Percentiles rank a stretch among this genome's conserved stretches.
These are phyloP conservation scores for Irpex sp. DNA, from an alignment of 1,284 basidiomycete species.

Conservation along the genomic window DNA sequence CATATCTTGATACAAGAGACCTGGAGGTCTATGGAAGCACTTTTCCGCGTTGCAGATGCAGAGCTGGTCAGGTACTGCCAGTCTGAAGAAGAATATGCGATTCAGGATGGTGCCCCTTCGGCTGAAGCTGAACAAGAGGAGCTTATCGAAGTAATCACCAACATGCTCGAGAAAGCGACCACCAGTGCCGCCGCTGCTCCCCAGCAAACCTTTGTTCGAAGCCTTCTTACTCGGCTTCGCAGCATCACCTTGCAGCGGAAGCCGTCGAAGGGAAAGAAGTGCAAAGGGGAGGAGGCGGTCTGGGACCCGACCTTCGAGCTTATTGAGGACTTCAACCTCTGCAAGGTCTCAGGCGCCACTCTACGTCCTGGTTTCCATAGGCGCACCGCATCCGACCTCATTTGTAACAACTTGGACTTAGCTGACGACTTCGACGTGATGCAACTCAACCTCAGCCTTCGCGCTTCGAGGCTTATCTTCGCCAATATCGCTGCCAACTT, in stretches of 20 bases:
- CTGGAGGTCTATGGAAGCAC: background rate
- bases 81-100: background rate
- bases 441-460: constrained; percentile 1
- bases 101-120: background rate
- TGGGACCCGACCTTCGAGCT: background rate
- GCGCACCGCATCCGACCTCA: background rate
- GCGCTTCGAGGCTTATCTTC: constrained; percentile 1
- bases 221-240: background rate
- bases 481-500: background rate
- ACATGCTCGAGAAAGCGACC: background rate
- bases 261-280: background rate
- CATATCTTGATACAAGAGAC: background rate
- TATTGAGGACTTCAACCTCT: background rate
- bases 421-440: background rate
- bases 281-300: background rate
- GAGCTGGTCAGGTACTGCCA: background rate
- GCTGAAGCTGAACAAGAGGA: background rate
- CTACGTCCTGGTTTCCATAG: background rate
- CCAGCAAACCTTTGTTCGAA: background rate
- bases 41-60: background rate
- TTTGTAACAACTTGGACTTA: background rate
- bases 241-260: background rate
- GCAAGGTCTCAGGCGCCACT: background rate
- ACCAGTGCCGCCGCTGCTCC: background rate
- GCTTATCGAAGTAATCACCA: background rate